These are phyloP conservation scores for Sporothrix protearum DNA, from an alignment of 2,329 filamentous ascomycete genomes.

Conservation along the genomic window DNA sequence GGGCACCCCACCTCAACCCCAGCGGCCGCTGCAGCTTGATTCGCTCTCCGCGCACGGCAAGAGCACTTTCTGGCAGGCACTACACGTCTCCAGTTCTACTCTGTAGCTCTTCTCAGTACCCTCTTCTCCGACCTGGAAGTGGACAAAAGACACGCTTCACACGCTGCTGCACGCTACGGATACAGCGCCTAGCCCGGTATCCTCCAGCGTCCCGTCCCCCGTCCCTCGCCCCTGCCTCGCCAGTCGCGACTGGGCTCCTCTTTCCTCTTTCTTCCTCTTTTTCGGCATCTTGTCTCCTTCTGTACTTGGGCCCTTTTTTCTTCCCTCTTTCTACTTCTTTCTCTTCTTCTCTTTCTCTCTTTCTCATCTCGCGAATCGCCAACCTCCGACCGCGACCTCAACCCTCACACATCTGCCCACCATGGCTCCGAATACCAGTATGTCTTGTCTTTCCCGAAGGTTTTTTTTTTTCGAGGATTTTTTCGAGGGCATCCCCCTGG, in stretches of 20 bases:
- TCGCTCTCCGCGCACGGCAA: slow-evolving; percentile 6
- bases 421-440: slow-evolving; percentile 42
- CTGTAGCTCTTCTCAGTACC: too few species aligned
- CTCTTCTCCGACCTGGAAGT: neutral
- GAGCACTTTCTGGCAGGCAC: neutral
- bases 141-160: neutral
- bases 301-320: neutral
- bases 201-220: slow-evolving; percentile 11
- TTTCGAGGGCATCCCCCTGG: neutral
- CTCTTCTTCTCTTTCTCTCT: neutral
- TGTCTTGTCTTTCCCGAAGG: neutral
- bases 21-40: slow-evolving; percentile 17
- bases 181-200: slow-evolving; percentile 12
- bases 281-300: slow-evolving; percentile 4
- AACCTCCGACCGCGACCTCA: slow-evolving; percentile 2
- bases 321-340: neutral
- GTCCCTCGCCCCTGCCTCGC: neutral
- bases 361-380: slow-evolving; percentile 7
- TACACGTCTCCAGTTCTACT: neutral
- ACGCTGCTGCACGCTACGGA: neutral
- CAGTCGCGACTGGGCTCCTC: slow-evolving; percentile 2
- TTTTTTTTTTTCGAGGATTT: neutral
- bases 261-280: slow-evolving; percentile 6
- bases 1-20: slow-evolving; percentile 17
- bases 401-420: slow-evolving; percentile 20